Evolutionary conservation across 2,329 filamentous ascomycete genomes (phyloP).

Genomic region (Mollisiaceae sp.): DNA sequence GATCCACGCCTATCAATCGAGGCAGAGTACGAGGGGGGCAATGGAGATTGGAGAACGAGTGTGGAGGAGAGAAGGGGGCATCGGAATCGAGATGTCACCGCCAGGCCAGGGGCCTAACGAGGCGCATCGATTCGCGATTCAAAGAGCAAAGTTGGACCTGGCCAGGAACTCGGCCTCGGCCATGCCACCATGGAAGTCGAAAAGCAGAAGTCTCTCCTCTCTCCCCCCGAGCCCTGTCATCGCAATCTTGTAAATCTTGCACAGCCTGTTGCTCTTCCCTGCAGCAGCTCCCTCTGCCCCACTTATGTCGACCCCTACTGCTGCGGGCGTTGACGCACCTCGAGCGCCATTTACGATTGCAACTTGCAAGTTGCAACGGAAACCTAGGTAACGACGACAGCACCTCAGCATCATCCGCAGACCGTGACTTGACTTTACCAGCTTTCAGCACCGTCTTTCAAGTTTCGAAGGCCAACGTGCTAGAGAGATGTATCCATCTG

Average conservation of each 20-base stretch:
- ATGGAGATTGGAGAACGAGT: neutral
- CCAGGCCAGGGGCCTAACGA: neutral
- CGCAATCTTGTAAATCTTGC: constrained; percentile 36
- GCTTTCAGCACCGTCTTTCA: neutral
- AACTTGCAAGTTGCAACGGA: neutral
- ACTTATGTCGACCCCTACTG: constrained; percentile 14
- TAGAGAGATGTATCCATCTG: neutral
- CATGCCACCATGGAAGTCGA: neutral
- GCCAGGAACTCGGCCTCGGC: neutral
- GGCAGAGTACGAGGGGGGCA: neutral
- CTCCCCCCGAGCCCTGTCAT: constrained; percentile 20
- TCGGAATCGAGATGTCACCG: neutral
- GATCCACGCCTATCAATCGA: neutral
- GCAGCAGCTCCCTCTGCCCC: constrained; percentile 19
- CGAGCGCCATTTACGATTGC: constrained; percentile 20
- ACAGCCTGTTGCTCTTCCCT: constrained; percentile 35
- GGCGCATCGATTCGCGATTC: neutral
- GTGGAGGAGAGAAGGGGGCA: neutral
- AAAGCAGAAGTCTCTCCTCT: neutral
- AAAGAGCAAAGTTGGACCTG: neutral
- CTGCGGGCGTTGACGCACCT: constrained; percentile 20
- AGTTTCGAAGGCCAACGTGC: neutral
- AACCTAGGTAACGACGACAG: neutral
- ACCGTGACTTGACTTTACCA: neutral
- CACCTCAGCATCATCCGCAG: neutral